phyloP scores from a whole-genome alignment of 192 early-diverging fungal genomes.

The Umbelopsis isabellina region DNA sequence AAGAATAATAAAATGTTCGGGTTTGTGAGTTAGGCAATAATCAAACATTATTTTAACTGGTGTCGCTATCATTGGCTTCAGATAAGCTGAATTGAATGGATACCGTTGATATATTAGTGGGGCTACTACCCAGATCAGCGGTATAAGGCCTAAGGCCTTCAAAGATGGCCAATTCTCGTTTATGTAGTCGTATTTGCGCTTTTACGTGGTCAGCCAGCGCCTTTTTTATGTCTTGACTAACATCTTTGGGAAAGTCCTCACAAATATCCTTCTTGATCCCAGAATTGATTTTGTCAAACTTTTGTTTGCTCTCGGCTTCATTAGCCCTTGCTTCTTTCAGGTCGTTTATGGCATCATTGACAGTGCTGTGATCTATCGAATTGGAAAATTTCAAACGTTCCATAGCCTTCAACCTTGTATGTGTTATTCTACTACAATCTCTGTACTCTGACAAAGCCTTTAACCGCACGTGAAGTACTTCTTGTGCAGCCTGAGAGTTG shows the following conservation, averaged over 20 bases:
- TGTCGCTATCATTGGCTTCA: not conserved
- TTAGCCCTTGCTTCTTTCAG: constrained; percentile 27
- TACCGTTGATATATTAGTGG: not conserved
- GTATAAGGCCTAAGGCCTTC: not conserved
- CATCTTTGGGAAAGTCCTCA: constrained; percentile 17
- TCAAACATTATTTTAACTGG: not conserved
- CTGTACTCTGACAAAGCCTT: constrained; percentile 31
- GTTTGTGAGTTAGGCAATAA: not conserved
- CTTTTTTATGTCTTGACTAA: constrained; percentile 24
- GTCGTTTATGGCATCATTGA: constrained; percentile 31
- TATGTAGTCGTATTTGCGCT: constrained; percentile 27
- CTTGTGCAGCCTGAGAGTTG: constrained; percentile 29
- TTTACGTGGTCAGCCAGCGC: constrained; percentile 17
- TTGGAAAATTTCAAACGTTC: constrained; percentile 38
- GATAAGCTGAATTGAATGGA: constrained; percentile 1
- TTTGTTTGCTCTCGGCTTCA: not conserved
- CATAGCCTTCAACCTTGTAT: constrained; percentile 28
- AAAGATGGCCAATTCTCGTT: constrained; percentile 26
- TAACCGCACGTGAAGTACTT: constrained; percentile 25
- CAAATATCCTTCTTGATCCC: constrained; percentile 25
- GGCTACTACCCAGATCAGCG: not conserved
- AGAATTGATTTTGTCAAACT: constrained; percentile 16
- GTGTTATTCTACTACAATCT: constrained; percentile 24
- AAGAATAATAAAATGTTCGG: not conserved
- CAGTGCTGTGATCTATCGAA: constrained; percentile 29